Percentiles rank a stretch among this genome's conserved stretches.
Conservation (phyloP, 208 protist genomes). For the Porcisia hertigi region DNA sequence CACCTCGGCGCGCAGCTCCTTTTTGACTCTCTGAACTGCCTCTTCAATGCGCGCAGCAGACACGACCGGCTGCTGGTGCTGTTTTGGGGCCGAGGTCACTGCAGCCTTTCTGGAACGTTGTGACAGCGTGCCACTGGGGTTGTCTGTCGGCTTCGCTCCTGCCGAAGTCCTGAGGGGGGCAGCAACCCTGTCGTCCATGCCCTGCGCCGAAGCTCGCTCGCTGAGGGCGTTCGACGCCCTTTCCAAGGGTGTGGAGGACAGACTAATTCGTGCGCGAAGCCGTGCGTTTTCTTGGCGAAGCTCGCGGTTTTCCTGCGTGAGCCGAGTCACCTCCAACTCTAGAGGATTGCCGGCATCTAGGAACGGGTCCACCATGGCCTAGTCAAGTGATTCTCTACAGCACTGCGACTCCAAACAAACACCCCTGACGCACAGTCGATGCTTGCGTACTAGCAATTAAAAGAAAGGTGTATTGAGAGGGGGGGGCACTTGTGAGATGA, state of each 20-base stretch:
- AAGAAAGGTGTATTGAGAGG: not conserved
- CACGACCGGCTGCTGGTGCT: not conserved
- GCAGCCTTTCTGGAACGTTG: not conserved
- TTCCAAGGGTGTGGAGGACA: constrained; percentile 1
- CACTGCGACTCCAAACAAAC: not conserved
- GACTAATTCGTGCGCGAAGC: constrained; percentile 40
- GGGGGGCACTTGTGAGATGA: not conserved
- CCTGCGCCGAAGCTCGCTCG: constrained; percentile 5
- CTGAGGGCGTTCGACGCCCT: constrained; percentile 5
- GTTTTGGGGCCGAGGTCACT: not conserved
- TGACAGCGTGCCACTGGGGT: not conserved
- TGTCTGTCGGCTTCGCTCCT: constrained; percentile 1
- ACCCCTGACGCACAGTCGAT: not conserved
- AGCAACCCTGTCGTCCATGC: not conserved
- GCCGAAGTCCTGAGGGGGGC: not conserved
- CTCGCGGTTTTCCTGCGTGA: constrained; percentile 63
- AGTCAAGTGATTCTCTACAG: not conserved
- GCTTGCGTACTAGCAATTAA: not conserved
- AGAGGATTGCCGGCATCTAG: constrained; percentile 10
- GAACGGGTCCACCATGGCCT: constrained; percentile 37
- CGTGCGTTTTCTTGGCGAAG: constrained; percentile 54
- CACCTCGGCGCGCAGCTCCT: constrained; percentile 30
- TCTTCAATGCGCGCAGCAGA: constrained; percentile 23
- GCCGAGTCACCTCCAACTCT: constrained; percentile 44
- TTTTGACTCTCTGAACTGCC: constrained; percentile 26